Evolutionary conservation across 2,329 filamentous ascomycete genomes (phyloP).

Genomic region (Monilinia fructigena): DNA sequence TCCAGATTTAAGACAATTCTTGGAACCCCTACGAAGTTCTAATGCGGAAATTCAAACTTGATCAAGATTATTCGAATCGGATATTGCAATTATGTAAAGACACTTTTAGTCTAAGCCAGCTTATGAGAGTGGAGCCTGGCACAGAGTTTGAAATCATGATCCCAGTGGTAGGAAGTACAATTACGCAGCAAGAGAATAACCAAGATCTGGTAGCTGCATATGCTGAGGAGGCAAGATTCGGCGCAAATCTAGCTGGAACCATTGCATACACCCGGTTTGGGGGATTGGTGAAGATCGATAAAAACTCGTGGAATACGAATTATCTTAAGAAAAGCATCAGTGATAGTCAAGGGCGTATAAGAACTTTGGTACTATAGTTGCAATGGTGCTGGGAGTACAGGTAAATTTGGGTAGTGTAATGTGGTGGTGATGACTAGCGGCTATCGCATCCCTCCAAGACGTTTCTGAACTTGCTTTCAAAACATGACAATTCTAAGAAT

Average conservation of each 20-base stretch:
- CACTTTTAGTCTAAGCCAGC: not conserved
- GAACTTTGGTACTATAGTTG: not conserved
- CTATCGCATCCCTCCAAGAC: no score
- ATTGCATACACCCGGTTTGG: not conserved
- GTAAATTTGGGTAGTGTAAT: no score
- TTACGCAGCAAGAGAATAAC: no score
- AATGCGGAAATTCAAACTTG: no score
- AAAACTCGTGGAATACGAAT: rapidly evolving
- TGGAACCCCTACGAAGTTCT: not conserved
- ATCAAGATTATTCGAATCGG: not conserved
- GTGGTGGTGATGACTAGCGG: no score
- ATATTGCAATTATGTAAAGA: not conserved
- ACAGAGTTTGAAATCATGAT: not conserved
- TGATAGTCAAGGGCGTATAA: not conserved
- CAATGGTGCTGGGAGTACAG: no score
- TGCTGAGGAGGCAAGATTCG: not conserved
- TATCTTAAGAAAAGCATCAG: not conserved
- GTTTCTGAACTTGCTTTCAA: no score
- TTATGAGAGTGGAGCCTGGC: not conserved
- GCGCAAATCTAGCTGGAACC: not conserved
- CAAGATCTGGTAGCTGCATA: rapidly evolving
- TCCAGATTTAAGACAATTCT: not conserved
- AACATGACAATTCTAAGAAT: no score
- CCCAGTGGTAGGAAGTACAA: not conserved
- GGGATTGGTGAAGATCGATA: not conserved